These are phyloP conservation scores for Debaryomyces subglobosus DNA, from an alignment of 1,139 yeast species.

Conservation along the genomic window DNA sequence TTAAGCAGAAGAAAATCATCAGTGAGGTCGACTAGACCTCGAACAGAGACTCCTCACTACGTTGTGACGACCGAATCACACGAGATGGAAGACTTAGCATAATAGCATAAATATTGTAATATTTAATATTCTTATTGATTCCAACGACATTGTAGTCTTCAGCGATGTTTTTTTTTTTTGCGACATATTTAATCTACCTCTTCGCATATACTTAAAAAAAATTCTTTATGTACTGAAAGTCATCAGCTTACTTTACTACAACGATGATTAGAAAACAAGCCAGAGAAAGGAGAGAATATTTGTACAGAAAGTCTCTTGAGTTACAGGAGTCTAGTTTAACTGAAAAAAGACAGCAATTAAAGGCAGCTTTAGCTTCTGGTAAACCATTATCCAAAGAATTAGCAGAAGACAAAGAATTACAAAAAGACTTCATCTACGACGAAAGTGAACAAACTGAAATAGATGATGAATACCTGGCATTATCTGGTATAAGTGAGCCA, in stretches of 20 bases:
- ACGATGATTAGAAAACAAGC: constrained; percentile 84
- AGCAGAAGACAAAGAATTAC: constrained; percentile 83
- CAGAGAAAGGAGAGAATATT: constrained; percentile 91
- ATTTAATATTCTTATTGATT: not conserved
- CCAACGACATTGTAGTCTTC: not conserved
- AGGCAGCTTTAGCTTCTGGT: constrained; percentile 89
- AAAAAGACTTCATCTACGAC: constrained; percentile 82
- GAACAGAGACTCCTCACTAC: not conserved
- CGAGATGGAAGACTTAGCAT: constrained; percentile 6
- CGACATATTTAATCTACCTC: constrained; percentile 8
- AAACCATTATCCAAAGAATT: constrained; percentile 86
- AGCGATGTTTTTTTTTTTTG: not conserved
- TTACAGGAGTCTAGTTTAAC: constrained; percentile 85
- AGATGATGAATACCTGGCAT: constrained; percentile 89
- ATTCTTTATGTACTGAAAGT: not conserved
- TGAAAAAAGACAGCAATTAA: constrained; percentile 83
- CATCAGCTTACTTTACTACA: not conserved
- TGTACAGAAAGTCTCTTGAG: constrained; percentile 85
- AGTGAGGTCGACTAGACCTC: not conserved
- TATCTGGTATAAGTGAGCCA: constrained; percentile 92
- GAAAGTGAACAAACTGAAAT: constrained; percentile 65
- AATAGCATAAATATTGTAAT: not conserved
- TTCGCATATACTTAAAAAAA: constrained; percentile 3
- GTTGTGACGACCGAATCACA: not conserved
- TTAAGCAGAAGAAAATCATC: constrained; percentile 8